Evolutionary conservation across 2,329 filamentous ascomycete genomes (phyloP).

Genomic region (Aureobasidium uvarum): DNA sequence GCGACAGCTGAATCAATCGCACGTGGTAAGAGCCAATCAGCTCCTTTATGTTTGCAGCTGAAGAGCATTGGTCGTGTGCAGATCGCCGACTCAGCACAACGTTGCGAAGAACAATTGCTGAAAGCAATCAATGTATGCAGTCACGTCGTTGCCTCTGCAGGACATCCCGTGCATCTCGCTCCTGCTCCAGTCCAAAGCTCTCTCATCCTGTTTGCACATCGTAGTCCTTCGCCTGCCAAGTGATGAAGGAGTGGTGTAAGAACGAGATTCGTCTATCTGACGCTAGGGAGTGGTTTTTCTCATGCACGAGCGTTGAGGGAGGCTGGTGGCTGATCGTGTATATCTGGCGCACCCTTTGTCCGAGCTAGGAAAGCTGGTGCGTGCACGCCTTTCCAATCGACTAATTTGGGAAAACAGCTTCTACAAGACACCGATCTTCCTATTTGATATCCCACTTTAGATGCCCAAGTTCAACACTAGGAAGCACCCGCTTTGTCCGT

Average conservation of each 20-base stretch:
- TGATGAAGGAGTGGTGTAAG: neutral
- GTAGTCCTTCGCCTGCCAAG: no score
- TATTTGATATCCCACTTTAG: neutral
- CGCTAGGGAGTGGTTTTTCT: neutral
- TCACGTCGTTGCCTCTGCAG: neutral
- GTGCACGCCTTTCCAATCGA: neutral
- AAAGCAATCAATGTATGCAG: neutral
- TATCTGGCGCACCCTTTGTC: neutral
- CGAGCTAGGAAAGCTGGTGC: neutral
- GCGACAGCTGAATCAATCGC: neutral
- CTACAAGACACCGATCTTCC: neutral
- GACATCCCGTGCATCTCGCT: neutral
- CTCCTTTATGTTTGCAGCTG: no score
- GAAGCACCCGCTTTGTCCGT: neutral
- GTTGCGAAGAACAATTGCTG: neutral
- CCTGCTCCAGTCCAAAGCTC: neutral
- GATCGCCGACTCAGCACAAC: neutral
- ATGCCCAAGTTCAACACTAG: neutral
- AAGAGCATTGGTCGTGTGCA: neutral
- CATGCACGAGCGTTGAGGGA: neutral
- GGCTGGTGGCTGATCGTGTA: neutral
- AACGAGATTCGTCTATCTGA: constrained; percentile 1
- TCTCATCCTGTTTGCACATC: no score
- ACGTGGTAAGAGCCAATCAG: neutral
- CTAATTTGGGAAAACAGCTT: neutral